Evolutionary conservation across 805 yeast genomes (phyloP), one percentile per base, ranked within the genome.

Genomic region (Nakazawaea peltata): DNA sequence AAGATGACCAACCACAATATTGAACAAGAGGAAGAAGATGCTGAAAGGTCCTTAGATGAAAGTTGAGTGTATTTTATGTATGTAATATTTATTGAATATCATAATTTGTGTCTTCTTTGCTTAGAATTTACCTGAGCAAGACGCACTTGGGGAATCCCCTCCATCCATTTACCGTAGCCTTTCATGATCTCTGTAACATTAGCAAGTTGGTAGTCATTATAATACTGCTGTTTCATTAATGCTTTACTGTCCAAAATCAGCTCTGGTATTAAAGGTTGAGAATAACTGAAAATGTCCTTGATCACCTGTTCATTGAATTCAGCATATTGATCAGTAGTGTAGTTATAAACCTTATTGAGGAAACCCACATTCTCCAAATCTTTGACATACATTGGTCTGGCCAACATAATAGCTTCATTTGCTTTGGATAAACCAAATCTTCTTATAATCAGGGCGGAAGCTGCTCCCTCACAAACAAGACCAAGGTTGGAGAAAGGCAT

Each of bases 401-500:
- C 74, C 33, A 82, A 68, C 43, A 85, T 61, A 28, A 86, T 60
- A 2, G 85, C 84, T 57, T 85, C 88, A 34, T 78, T 67, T 12
- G 92, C 77, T 43, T 66, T 69, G 41, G 84, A 74, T 60, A 76
- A 63, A 2, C 95, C 95, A 39, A 86, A 60, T 48, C 94, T 69
- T 45, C 65, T 53, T 17, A 82, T 75, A 35, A 86, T 64, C 4
- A 90, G 73, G 7, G 76, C 69, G 12, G 85, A 73, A 1, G 84
- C 61, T 4, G 78, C 83, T 37, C 95, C 94, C 56, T 86, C 96
- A 41, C 81, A 74, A 2, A 82, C 87, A 46, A 86, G 69, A 2
- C 95, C 94, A 45, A 86, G 67, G 50, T 79, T 81, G 29, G 87
- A 75, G 57, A 86, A 86, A 5, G 96, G 95, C 12, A 77, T 69